Evolutionary conservation across 345 rosid species (phyloP).

Genomic region (Kandelia obovata): DNA sequence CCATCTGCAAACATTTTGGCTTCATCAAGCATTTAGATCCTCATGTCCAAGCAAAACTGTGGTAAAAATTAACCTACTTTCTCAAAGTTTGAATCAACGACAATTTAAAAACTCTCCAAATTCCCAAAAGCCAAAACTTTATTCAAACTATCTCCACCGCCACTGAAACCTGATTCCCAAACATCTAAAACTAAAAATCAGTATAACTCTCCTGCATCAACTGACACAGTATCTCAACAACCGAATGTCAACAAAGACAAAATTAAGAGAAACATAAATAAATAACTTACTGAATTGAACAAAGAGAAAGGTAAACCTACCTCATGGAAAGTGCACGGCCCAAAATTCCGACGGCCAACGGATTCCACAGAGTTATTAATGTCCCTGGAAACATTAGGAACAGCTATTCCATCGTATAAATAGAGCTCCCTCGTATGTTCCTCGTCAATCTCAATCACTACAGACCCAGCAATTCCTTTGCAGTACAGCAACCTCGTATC

Average conservation of each 20-base stretch:
- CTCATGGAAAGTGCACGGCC: conserved; percentile 47
- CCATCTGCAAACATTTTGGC: conserved; percentile 46
- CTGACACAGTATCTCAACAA: not conserved
- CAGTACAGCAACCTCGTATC: conserved; percentile 73
- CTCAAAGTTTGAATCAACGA: not conserved
- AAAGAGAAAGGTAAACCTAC: conserved; percentile 20
- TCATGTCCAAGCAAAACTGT: not conserved
- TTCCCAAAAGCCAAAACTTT: not conserved
- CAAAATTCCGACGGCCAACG: conserved; percentile 47
- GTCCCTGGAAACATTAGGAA: conserved; percentile 58
- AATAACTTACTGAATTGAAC: not conserved
- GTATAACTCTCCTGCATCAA: not conserved
- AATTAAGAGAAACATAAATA: too few species aligned
- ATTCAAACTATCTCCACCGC: not conserved
- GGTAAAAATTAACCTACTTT: not conserved
- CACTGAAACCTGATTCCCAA: not conserved
- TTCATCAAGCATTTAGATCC: not conserved
- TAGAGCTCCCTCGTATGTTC: conserved; percentile 44
- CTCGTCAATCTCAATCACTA: conserved; percentile 56
- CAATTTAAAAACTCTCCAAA: not conserved
- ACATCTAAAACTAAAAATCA: not conserved
- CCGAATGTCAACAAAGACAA: not conserved
- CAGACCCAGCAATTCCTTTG: conserved; percentile 54
- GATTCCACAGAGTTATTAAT: conserved; percentile 34
- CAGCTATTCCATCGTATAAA: conserved; percentile 33